phyloP scores from a whole-genome alignment of 192 early-diverging fungal genomes.

The Backusella tuberculispora region DNA sequence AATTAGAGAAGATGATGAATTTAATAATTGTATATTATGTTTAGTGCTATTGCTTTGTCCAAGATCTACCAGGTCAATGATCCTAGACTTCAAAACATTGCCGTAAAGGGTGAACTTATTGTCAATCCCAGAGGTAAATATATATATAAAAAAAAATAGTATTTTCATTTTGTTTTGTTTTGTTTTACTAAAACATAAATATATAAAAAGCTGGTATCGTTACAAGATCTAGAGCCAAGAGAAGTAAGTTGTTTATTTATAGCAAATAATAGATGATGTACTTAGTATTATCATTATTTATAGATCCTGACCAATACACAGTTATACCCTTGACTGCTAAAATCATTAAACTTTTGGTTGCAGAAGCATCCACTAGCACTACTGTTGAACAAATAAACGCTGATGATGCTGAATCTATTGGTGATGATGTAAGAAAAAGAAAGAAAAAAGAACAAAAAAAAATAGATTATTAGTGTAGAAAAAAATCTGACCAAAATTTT shows the following conservation, averaged over 20 bases:
- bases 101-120: conserved; percentile 85
- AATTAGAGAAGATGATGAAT: not conserved
- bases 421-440: conserved; percentile 53
- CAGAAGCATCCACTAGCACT: conserved; percentile 75
- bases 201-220: conserved; percentile 48
- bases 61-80: conserved; percentile 73
- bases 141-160: not conserved
- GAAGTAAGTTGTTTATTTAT: conserved; percentile 47
- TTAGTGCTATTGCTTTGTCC: conserved; percentile 75
- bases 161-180: too few species aligned
- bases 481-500: conserved; percentile 5
- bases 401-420: conserved; percentile 58
- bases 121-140: conserved; percentile 44
- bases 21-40: not conserved
- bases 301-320: conserved; percentile 81
- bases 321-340: conserved; percentile 80
- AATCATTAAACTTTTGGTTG: conserved; percentile 82
- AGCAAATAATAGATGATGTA: not conserved
- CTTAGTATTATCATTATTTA: conserved; percentile 10
- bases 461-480: not conserved
- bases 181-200: not conserved
- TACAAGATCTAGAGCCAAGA: conserved; percentile 55
- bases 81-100: conserved; percentile 61
- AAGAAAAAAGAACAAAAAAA: not conserved
- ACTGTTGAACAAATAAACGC: conserved; percentile 57